A percentile compares a stretch with the other conserved stretches of the same genome.
phyloP scores from a whole-genome alignment of 2,329 filamentous ascomycete species.

The Lizonia empirigonia region DNA sequence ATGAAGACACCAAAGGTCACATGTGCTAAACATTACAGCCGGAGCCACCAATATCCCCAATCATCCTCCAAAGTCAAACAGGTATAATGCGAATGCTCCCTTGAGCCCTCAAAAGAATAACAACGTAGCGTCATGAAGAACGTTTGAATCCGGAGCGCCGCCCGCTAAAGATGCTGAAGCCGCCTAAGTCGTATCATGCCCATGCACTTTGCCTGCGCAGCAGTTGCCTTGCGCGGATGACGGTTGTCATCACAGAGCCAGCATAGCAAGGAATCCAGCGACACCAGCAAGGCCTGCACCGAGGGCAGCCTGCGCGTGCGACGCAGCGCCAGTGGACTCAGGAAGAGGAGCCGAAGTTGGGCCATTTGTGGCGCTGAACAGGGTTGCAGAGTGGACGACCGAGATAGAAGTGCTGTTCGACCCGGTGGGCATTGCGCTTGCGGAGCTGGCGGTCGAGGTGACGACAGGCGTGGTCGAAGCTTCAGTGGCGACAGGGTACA shows the following conservation, averaged over 20 bases:
- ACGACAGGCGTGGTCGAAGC: conserved; percentile 28
- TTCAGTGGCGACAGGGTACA: conserved; percentile 36
- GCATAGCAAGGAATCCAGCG: conserved; percentile 50
- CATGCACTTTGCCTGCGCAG: conserved; percentile 4
- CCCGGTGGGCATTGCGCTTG: conserved; percentile 25
- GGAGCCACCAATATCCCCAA: conserved; percentile 19
- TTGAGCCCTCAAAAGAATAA: conserved; percentile 30
- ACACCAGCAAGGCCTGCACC: conserved; percentile 50
- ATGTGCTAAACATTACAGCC: conserved; percentile 27
- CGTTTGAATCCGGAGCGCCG: conserved; percentile 34
- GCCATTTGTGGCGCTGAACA: conserved; percentile 21
- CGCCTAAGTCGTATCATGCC: conserved; percentile 1
- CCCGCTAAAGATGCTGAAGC: conserved; percentile 26
- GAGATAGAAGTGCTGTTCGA: conserved; percentile 28
- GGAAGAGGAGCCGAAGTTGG: conserved; percentile 21
- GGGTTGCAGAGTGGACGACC: conserved; percentile 32
- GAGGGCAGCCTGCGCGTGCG: conserved; percentile 46
- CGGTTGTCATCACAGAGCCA: conserved; percentile 47
- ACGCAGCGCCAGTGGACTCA: conserved; percentile 35
- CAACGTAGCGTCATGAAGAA: conserved; percentile 44
- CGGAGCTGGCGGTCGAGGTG: conserved; percentile 20
- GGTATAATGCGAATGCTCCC: conserved; percentile 18
- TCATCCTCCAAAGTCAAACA: conserved; percentile 16
- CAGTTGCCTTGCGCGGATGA: background rate
- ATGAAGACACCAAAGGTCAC: conserved; percentile 2